Evolutionary conservation across 345 rosid genomes (phyloP).

Genomic region (Eucalyptus leucophloia): DNA sequence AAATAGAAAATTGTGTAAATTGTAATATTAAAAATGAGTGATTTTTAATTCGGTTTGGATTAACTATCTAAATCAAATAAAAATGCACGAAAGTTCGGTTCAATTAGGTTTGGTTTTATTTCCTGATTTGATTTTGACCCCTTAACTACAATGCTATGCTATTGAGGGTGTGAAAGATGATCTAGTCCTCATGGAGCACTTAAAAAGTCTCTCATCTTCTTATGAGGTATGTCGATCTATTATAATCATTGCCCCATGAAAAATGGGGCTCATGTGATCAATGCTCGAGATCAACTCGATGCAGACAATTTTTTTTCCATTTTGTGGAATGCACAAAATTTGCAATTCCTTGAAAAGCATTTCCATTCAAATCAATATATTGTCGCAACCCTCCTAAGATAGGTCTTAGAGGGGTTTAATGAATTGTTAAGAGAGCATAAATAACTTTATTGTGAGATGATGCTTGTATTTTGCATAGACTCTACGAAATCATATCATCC

Average conservation of each 20-base stretch:
- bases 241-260: not conserved
- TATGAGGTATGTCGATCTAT: not conserved
- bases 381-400: not conserved
- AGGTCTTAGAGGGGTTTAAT: too few relatives aligned
- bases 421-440: not conserved
- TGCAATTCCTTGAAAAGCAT: too few relatives aligned
- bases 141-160: not conserved
- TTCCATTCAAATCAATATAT: too few relatives aligned
- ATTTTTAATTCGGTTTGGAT: accelerated
- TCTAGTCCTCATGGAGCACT: not conserved
- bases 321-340: not conserved
- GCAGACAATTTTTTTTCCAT: not conserved
- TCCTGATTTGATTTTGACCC: accelerated
- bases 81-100: too few relatives aligned
- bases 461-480: not conserved
- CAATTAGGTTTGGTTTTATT: too few relatives aligned
- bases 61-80: accelerated
- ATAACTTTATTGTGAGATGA: not conserved
- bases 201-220: not conserved
- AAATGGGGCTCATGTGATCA: not conserved
- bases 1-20: too few relatives aligned
- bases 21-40: too few relatives aligned
- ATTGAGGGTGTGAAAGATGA: not conserved
- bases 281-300: not conserved
- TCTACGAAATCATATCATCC: accelerated